Evolutionary conservation across 2,329 filamentous ascomycete species (phyloP), one percentile per base, ranked within the genome.

Genomic region (Atkinsonella hypoxylon): DNA sequence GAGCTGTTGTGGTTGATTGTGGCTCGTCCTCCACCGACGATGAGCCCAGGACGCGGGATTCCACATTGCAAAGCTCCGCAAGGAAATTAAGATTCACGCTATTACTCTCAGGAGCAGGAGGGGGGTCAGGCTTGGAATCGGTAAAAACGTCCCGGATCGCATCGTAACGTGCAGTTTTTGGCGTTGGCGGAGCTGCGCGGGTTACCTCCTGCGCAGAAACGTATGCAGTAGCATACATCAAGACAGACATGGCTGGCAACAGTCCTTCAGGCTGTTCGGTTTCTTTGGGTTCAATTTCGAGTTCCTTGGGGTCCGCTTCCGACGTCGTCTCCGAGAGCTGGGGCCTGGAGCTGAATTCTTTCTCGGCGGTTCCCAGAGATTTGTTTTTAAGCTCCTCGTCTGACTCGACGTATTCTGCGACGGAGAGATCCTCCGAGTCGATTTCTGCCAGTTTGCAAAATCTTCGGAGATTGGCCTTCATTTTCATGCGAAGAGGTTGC

Each of bases 131-230:
- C 51, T 64, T 66, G 8, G 64, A 61, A 49, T 66, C 60, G 12
- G 66, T 66, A 54, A 72, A 72, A 31, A 71, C 64, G 51, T 72
- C 70, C n/a, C 65, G 64, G 48, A 67, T 67, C n/a, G 65, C 65
- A 54, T 67, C 65, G 47, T 67, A 67, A 46, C 62, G 62, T 48
- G 62, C 62, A 30, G 58, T 59, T 52, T 67, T 67, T 2, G 64
- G 57, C 2, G 58, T 55, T 30, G 61, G 54, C 15, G 58, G 56
- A 6, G 59, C 55, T 4, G 55, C 54, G 47, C 60, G 61, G 13
- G 55, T 59, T 8, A 55, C 51, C 36, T 62, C 59, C 48, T 64
- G 56, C 11, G 63, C 62, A 45, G 60, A 59, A 10, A 64, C 54
- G 52, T 59, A 65, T 20, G 64, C 64, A 18, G 61, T 57, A 22